These are phyloP conservation scores for Zasmidium cellare DNA, from an alignment of 2,329 filamentous ascomycete species.

Conservation along the genomic window DNA sequence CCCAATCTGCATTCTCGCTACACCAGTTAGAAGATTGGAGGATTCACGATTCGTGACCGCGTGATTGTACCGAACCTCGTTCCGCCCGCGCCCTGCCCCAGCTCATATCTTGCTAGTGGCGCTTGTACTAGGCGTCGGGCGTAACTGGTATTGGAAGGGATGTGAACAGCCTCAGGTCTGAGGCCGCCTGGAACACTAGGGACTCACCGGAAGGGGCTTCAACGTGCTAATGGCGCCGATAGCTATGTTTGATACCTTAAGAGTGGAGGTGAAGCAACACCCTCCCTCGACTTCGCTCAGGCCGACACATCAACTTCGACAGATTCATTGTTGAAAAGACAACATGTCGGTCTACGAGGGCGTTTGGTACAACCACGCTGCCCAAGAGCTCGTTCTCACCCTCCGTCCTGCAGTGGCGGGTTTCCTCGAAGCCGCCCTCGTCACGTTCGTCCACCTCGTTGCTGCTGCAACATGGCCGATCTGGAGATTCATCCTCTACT, in stretches of 20 bases:
- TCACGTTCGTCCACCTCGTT: slow-evolving; percentile 1
- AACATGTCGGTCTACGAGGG: slow-evolving; percentile 2
- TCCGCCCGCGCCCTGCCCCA: background rate
- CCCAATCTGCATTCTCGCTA: background rate
- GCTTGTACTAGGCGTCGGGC: background rate
- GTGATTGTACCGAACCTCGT: background rate
- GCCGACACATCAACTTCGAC: background rate
- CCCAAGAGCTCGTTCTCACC: slow-evolving; percentile 4
- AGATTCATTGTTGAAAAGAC: background rate
- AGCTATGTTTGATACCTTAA: background rate
- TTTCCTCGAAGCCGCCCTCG: slow-evolving; percentile 1
- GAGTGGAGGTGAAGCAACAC: background rate
- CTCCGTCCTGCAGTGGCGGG: background rate
- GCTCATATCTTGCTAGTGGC: background rate
- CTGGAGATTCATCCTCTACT: slow-evolving; percentile 1
- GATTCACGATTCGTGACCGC: background rate
- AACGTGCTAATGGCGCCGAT: background rate
- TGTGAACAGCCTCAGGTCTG: background rate
- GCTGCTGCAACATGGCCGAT: slow-evolving; percentile 4
- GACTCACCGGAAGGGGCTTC: background rate
- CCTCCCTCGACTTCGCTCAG: background rate
- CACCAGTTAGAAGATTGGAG: background rate
- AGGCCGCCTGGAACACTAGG: background rate
- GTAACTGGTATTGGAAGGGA: background rate
- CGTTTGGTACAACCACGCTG: slow-evolving; percentile 2